A percentile compares a stretch with the other conserved stretches of the same genome.
Evolutionary conservation across 495 filamentous ascomycete species (phyloP).

Genomic region (Pseudevernia furfuracea): DNA sequence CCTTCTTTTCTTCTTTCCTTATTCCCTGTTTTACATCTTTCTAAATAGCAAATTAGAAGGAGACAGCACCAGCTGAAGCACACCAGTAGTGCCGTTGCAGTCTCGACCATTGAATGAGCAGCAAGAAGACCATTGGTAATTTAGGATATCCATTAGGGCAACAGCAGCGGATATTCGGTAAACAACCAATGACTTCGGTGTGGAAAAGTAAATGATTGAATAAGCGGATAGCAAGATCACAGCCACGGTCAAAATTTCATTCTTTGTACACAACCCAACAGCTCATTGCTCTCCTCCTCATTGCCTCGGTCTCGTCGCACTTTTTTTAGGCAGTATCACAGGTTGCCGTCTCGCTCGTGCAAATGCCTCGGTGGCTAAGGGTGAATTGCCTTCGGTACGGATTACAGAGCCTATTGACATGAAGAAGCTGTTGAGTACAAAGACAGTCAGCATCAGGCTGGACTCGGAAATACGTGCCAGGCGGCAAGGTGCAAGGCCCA

Average conservation of each 20-base stretch:
- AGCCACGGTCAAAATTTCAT: background rate
- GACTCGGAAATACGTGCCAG: background rate
- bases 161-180: background rate
- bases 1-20: background rate
- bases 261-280: background rate
- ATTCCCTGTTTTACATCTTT: background rate
- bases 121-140: background rate
- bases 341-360: conserved; percentile 51
- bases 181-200: background rate
- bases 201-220: background rate
- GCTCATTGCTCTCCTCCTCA: background rate
- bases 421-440: conserved; percentile 63
- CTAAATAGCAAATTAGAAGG: background rate
- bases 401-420: conserved; percentile 98
- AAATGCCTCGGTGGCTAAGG: conserved; percentile 55
- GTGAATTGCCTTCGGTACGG: conserved; percentile 66
- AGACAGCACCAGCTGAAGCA: background rate
- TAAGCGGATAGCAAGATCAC: background rate
- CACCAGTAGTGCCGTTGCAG: background rate
- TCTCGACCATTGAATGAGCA: background rate
- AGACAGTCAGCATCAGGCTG: conserved; percentile 16
- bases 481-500: conserved; percentile 5
- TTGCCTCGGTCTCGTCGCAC: conserved; percentile 11
- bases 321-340: conserved; percentile 50
- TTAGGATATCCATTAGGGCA: background rate